Evolutionary conservation across 2,329 filamentous ascomycete genomes (phyloP), one percentile per base, ranked within the genome.

Genomic region (Exophiala aquamarina): DNA sequence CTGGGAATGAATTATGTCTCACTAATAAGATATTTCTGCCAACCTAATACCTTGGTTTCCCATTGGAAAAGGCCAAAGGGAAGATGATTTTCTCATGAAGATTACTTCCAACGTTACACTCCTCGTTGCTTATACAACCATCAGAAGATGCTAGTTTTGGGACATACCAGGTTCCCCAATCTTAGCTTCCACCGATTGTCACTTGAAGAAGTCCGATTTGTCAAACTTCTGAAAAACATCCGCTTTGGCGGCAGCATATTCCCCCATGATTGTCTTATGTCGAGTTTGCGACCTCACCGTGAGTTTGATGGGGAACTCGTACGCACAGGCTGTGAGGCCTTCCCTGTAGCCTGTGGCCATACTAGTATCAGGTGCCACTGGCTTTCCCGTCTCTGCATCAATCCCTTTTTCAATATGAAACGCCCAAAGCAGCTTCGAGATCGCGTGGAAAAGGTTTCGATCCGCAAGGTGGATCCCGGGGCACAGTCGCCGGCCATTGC

Each of bases 371-470:
- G 47, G 52, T 17, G 40, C 32, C 11, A 59, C 48, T 10, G 42
- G 32, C n/a, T 47, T 51, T 2, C 52, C 47, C 14, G 46, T 39
- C 2, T 41, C 38, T 3, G 19, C 6, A 32, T 47, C 44, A 13
- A 18, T 47, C 41, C 14, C 36, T 28, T 31, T 38, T 21, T 41
- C 42, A 26, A 59, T 48, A 8, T 57, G 41, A 37, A 64, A 64
- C 3, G 58, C 78, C 79, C 79, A 83, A 0, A 83, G 58, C 1
- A 77, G 62, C 2, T 72, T 70, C 0, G 74, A 67, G n/a, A 77
- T 70, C 29, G 68, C 72, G 2, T 76, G 61, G 7, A 67, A 66
- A 0, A 81, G 66, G 0, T 71, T 78, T 0, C 75, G 71, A 32
- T 76, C 71, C 0, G 75, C 76, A 1, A 81, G 67, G 41, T 81